Percentiles rank a stretch among this genome's conserved stretches.
Conservation (phyloP, 2,329 filamentous ascomycete genomes). For the Immersiporthe knoxdaviesiana region DNA sequence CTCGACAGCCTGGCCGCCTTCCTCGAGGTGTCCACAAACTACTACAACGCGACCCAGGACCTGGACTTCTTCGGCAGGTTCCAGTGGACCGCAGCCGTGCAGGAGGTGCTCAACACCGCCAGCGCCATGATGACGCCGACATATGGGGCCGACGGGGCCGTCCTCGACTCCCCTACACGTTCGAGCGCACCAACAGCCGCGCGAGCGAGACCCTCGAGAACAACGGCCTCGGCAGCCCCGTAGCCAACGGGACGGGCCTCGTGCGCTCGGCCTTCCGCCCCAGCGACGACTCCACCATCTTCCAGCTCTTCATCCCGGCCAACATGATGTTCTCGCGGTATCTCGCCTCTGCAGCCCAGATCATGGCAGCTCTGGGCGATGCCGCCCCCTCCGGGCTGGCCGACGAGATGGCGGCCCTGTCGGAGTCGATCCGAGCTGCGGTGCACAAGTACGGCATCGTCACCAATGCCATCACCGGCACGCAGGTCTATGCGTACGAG, state of each 20-base stretch:
- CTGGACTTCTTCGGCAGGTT: conserved; percentile 72
- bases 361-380: conserved; percentile 48
- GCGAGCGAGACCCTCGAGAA: conserved; percentile 83
- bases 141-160: conserved; percentile 62
- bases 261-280: conserved; percentile 88
- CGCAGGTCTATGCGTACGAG: conserved; percentile 67
- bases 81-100: conserved; percentile 73
- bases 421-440: conserved; percentile 49
- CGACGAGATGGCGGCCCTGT: conserved; percentile 59
- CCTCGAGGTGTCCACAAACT: conserved; percentile 78
- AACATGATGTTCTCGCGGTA: conserved; percentile 83
- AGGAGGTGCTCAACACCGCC: conserved; percentile 70
- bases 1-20: conserved; percentile 90
- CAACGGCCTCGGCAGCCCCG: conserved; percentile 76
- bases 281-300: conserved; percentile 83
- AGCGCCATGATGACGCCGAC: conserved; percentile 74
- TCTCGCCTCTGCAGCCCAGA: conserved; percentile 53
- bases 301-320: conserved; percentile 85
- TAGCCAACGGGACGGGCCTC: conserved; percentile 77
- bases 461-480: conserved; percentile 21
- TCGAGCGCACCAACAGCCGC: conserved; percentile 71
- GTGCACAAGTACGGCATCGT: conserved; percentile 53
- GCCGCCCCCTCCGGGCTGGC: conserved; percentile 51
- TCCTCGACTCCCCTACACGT: conserved; percentile 72
- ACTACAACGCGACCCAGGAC: conserved; percentile 74